phyloP scores from a whole-genome alignment of 2,329 filamentous ascomycete species.

The Pseudocercospora vitis region DNA sequence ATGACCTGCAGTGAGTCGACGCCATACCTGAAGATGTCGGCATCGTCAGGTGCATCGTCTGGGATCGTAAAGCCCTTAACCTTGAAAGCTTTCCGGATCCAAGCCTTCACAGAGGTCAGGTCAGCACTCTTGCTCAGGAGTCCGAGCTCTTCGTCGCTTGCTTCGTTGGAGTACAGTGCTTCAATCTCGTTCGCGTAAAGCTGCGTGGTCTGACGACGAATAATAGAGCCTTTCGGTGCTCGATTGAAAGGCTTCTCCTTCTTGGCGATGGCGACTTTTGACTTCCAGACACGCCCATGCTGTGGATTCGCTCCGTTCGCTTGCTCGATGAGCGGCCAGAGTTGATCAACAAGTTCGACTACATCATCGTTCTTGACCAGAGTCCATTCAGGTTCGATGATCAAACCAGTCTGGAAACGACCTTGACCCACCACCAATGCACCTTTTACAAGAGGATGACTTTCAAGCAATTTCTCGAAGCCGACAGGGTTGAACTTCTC shows the following conservation, averaged over 20 bases:
- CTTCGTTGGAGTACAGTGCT: slow-evolving; percentile 42
- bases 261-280: slow-evolving; percentile 47
- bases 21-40: slow-evolving; percentile 39
- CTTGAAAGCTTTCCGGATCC: slow-evolving; percentile 19
- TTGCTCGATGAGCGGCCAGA: slow-evolving; percentile 24
- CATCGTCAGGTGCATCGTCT: slow-evolving; percentile 27
- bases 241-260: slow-evolving; percentile 48
- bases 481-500: slow-evolving; percentile 34
- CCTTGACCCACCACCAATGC: slow-evolving; percentile 38
- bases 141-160: slow-evolving; percentile 20
- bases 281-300: slow-evolving; percentile 47
- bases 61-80: slow-evolving; percentile 21
- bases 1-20: slow-evolving; percentile 39
- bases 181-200: slow-evolving; percentile 52
- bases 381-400: slow-evolving; percentile 36
- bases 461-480: slow-evolving; percentile 28
- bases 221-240: slow-evolving; percentile 21
- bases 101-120: slow-evolving; percentile 23
- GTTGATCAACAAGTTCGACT: slow-evolving; percentile 17
- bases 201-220: slow-evolving; percentile 19
- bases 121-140: slow-evolving; percentile 17
- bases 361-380: slow-evolving; percentile 20
- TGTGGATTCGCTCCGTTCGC: slow-evolving; percentile 19
- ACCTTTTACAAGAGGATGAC: slow-evolving; percentile 33
- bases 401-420: slow-evolving; percentile 35